phyloP scores from a whole-genome alignment of 495 filamentous ascomycete species.

The Hyphodiscus hymeniophilus region DNA sequence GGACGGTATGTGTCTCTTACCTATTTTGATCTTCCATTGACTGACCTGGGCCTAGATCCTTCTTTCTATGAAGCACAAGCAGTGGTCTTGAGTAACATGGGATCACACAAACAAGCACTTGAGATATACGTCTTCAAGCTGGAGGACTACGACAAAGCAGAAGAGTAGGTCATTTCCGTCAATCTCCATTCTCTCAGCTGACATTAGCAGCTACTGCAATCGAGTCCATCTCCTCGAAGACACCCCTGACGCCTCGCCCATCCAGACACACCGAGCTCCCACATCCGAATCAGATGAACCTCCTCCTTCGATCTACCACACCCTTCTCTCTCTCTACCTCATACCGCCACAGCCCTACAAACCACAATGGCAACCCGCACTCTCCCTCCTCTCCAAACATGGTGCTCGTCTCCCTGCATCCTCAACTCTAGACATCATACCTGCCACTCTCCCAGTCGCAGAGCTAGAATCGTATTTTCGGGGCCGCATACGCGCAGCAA shows the following conservation, averaged over 20 bases:
- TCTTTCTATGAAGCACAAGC: constrained; percentile 86
- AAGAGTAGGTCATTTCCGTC: constrained; percentile 56
- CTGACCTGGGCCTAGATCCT: constrained; percentile 46
- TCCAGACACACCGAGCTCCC: constrained; percentile 29
- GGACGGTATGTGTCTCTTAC: constrained; percentile 51
- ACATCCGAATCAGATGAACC: constrained; percentile 46
- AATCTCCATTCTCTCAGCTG: background rate
- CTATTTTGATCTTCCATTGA: background rate
- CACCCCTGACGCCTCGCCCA: constrained; percentile 27
- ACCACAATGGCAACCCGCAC: constrained; percentile 67
- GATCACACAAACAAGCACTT: constrained; percentile 85
- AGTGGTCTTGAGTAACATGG: constrained; percentile 91
- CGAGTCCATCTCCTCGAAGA: constrained; percentile 59
- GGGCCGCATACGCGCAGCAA: constrained; percentile 82
- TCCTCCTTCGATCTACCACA: constrained; percentile 76
- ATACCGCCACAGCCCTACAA: constrained; percentile 67
- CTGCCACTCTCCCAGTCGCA: constrained; percentile 62
- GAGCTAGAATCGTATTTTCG: constrained; percentile 88
- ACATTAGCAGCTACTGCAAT: constrained; percentile 70
- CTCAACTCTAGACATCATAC: constrained; percentile 79
- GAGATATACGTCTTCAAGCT: constrained; percentile 97
- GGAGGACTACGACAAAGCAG: constrained; percentile 76
- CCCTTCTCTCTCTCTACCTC: constrained; percentile 83
- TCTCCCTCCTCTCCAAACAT: constrained; percentile 82
- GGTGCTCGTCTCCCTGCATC: constrained; percentile 84